Evolutionary conservation across 2,329 filamentous ascomycete species (phyloP).

Genomic region (Penicillium sp.): DNA sequence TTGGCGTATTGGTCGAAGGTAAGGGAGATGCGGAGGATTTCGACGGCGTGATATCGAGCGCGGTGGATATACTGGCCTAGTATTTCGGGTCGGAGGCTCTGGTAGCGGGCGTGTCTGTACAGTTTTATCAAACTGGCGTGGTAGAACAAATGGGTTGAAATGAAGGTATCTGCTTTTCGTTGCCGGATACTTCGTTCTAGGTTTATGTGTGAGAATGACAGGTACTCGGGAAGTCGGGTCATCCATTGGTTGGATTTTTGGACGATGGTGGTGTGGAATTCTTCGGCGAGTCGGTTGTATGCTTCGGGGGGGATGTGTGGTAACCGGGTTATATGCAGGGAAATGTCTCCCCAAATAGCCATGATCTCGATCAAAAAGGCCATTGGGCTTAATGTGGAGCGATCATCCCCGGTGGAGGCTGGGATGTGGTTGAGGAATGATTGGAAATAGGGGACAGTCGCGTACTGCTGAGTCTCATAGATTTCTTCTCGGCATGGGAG

Average conservation of each 20-base stretch:
- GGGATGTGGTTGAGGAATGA: conserved; percentile 47
- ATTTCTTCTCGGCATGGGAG: conserved; percentile 61
- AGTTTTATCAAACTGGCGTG: conserved; percentile 63
- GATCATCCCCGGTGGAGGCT: conserved; percentile 37
- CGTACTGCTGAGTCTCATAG: conserved; percentile 61
- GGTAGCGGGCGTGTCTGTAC: conserved; percentile 57
- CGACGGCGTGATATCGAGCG: conserved; percentile 53
- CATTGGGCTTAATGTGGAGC: conserved; percentile 50
- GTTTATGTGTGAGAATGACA: conserved; percentile 57
- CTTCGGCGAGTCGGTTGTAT: conserved; percentile 49
- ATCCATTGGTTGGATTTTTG: conserved; percentile 59
- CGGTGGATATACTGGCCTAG: conserved; percentile 49
- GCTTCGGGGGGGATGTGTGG: conserved; percentile 44
- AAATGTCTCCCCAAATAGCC: conserved; percentile 64
- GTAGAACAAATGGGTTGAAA: conserved; percentile 66
- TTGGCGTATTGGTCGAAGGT: conserved; percentile 26
- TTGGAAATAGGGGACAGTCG: conserved; percentile 61
- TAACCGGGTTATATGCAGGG: conserved; percentile 57
- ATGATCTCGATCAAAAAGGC: conserved; percentile 62
- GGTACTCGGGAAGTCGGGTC: conserved; percentile 53
- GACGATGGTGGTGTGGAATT: conserved; percentile 53
- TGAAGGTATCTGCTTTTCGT: conserved; percentile 57
- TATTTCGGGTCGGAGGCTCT: conserved; percentile 42
- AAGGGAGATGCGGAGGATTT: conserved; percentile 49
- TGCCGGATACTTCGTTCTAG: conserved; percentile 55